A percentile compares a stretch with the other conserved stretches of the same genome.
These are phyloP conservation scores for Lichtheimia ornata DNA, from an alignment of 371 early-diverging fungal species.

Conservation along the genomic window DNA sequence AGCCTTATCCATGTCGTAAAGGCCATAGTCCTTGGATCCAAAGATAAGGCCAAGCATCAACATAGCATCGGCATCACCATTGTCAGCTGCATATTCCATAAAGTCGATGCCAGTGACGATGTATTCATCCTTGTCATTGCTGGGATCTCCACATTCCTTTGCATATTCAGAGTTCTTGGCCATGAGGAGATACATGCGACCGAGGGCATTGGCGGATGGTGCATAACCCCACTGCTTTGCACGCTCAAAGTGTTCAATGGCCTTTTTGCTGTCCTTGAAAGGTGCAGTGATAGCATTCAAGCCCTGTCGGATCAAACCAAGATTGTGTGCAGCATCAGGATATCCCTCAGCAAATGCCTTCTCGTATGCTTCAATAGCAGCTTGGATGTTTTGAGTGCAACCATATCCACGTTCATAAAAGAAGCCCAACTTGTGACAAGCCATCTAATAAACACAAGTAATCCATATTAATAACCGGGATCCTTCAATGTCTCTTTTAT, in stretches of 20 bases:
- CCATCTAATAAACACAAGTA: slow-evolving; percentile 57
- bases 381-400: slow-evolving; percentile 39
- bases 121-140: slow-evolving; percentile 54
- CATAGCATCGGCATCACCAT: slow-evolving; percentile 60
- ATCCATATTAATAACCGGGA: background rate
- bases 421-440: slow-evolving; percentile 59
- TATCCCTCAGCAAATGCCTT: slow-evolving; percentile 58
- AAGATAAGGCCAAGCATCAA: slow-evolving; percentile 61
- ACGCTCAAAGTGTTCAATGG: slow-evolving; percentile 52
- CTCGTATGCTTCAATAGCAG: slow-evolving; percentile 52
- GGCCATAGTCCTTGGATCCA: slow-evolving; percentile 59
- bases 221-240: slow-evolving; percentile 59
- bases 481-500: too few relatives aligned
- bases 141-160: slow-evolving; percentile 43
- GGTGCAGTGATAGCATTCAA: slow-evolving; percentile 34
- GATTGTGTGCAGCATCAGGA: slow-evolving; percentile 64
- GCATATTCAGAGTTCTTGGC: slow-evolving; percentile 44
- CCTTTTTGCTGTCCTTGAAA: slow-evolving; percentile 47
- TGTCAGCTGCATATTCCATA: slow-evolving; percentile 57
- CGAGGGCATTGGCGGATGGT: slow-evolving; percentile 56
- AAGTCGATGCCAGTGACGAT: slow-evolving; percentile 58
- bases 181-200: slow-evolving; percentile 51
- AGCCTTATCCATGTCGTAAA: slow-evolving; percentile 62
- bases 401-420: slow-evolving; percentile 53
- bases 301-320: slow-evolving; percentile 61